Evolutionary conservation across 2,329 filamentous ascomycete genomes (phyloP).

Genomic region (Colletotrichum sp.): DNA sequence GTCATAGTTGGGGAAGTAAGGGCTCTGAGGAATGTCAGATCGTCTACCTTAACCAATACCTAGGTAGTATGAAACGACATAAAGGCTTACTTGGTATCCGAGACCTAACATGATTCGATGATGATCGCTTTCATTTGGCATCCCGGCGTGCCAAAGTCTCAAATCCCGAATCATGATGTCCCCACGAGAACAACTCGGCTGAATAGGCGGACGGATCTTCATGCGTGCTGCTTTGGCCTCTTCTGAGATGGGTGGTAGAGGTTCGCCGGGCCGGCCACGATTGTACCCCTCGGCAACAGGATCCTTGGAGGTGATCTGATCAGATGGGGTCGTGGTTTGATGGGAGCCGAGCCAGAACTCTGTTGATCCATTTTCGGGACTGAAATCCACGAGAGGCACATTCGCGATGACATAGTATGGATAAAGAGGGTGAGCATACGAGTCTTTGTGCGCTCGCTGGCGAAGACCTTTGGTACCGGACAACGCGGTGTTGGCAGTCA

Average conservation of each 20-base stretch:
- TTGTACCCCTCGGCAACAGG: neutral
- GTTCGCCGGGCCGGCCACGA: neutral
- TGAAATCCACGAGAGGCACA: constrained; percentile 55
- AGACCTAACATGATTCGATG: constrained; percentile 59
- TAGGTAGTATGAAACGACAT: neutral
- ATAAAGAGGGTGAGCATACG: neutral
- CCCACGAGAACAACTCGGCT: constrained; percentile 57
- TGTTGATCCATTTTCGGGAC: constrained; percentile 58
- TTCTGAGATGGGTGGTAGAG: constrained; percentile 15
- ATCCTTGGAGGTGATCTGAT: constrained; percentile 45
- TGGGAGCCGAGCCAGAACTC: constrained; percentile 67
- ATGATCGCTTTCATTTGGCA: constrained; percentile 58
- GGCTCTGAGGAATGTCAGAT: neutral
- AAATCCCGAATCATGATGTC: constrained; percentile 64
- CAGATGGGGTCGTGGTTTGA: constrained; percentile 8
- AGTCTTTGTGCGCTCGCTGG: neutral
- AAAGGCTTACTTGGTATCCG: neutral
- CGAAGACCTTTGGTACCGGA: neutral
- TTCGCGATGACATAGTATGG: neutral
- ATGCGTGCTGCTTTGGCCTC: constrained; percentile 44
- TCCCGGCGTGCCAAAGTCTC: constrained; percentile 67
- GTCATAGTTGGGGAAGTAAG: neutral
- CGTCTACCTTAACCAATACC: neutral
- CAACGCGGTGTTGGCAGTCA: neutral
- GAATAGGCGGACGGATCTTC: constrained; percentile 45